Conservation (phyloP, 129 eudicot genomes). For the Scalesia atractyloides region DNA sequence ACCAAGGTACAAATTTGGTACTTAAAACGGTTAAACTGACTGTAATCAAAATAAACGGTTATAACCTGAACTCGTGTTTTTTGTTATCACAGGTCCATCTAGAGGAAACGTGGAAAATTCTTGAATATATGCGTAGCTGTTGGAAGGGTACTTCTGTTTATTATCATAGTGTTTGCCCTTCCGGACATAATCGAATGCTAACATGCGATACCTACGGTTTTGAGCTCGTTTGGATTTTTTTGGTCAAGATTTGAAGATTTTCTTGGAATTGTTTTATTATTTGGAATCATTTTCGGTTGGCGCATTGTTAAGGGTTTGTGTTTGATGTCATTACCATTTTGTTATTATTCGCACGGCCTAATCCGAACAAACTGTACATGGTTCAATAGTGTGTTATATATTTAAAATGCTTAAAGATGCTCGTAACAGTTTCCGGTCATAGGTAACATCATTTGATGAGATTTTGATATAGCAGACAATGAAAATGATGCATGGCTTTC, state of each 20-base stretch:
- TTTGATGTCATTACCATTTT: slow-evolving; percentile 19
- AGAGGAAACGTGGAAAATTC: slow-evolving; percentile 22
- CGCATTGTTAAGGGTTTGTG: slow-evolving; percentile 9
- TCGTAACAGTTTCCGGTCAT: background rate
- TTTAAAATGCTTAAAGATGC: background rate
- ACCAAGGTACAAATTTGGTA: slow-evolving; percentile 14
- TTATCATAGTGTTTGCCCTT: slow-evolving; percentile 19
- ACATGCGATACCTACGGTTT: slow-evolving; percentile 21
- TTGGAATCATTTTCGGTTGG: slow-evolving; percentile 15
- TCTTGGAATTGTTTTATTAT: slow-evolving; percentile 11
- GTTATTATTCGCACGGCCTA: slow-evolving; percentile 14
- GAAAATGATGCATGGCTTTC: slow-evolving; percentile 94
- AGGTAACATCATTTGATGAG: slow-evolving; percentile 32
- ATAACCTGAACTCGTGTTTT: background rate
- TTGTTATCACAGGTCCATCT: slow-evolving; percentile 26
- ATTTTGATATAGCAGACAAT: slow-evolving; percentile 54
- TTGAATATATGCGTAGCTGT: background rate
- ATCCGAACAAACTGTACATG: slow-evolving; percentile 32
- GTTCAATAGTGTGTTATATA: slow-evolving; percentile 8
- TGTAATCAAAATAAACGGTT: background rate
- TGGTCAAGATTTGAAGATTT: slow-evolving; percentile 2
- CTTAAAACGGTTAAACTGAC: background rate
- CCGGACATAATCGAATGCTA: slow-evolving; percentile 29
- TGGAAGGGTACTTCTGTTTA: slow-evolving; percentile 1
- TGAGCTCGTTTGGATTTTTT: background rate